These are phyloP conservation scores for Chaetomium globosum DNA, from an alignment of 2,329 filamentous ascomycete species.

Conservation along the genomic window DNA sequence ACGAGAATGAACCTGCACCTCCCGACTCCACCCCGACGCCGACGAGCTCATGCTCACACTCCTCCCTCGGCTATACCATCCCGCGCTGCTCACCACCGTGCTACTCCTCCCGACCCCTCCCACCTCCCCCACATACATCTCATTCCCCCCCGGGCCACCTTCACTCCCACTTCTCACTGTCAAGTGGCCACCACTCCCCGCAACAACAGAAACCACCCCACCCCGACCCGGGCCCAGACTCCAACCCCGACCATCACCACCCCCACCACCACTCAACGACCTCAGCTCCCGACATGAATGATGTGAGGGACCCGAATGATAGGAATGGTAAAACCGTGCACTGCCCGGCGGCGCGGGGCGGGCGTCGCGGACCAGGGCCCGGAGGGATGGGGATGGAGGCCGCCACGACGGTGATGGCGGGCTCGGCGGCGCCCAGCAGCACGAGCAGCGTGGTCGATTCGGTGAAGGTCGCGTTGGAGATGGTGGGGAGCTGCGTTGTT, in stretches of 20 bases:
- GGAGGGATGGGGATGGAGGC: slow-evolving; percentile 35
- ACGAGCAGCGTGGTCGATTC: slow-evolving; percentile 32
- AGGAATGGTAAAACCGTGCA: slow-evolving; percentile 32
- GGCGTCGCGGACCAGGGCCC: slow-evolving; percentile 33
- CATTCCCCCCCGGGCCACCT: too few relatives aligned
- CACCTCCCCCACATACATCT: neutral
- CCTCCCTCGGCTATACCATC: neutral
- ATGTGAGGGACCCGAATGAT: neutral
- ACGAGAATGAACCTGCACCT: neutral
- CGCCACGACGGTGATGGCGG: slow-evolving; percentile 36
- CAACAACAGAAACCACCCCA: too few relatives aligned
- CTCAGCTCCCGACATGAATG: slow-evolving; percentile 5
- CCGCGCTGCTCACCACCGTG: neutral
- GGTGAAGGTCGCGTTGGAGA: slow-evolving; percentile 34
- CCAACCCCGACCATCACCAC: neutral
- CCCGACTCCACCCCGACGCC: neutral
- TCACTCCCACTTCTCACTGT: neutral
- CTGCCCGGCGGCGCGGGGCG: slow-evolving; percentile 31
- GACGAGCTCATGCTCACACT: neutral
- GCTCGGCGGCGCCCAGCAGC: slow-evolving; percentile 33
- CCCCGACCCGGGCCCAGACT: neutral
- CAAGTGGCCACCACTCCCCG: too few relatives aligned
- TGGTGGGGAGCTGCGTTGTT: slow-evolving; percentile 34
- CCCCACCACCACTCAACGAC: neutral
- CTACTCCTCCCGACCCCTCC: neutral